These are phyloP conservation scores for Aspergillus sparsus DNA, from an alignment of 495 filamentous ascomycete species.

Conservation along the genomic window DNA sequence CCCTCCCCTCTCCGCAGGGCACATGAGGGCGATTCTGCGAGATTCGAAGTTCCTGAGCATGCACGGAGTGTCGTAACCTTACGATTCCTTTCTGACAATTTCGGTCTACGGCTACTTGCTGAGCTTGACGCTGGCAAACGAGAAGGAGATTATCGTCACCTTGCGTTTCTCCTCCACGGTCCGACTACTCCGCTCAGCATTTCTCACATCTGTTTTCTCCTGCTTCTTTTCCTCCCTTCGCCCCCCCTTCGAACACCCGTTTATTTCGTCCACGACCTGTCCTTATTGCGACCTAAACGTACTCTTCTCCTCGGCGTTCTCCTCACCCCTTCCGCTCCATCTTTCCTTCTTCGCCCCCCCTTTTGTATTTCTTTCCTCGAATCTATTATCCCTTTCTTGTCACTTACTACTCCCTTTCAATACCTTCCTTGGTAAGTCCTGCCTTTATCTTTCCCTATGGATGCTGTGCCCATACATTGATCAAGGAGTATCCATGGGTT, in stretches of 20 bases:
- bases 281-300: slow-evolving; percentile 27
- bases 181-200: slow-evolving; percentile 30
- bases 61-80: slow-evolving; percentile 51
- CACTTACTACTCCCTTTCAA: slow-evolving; percentile 9
- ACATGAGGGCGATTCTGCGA: slow-evolving; percentile 48
- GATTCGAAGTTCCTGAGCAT: slow-evolving; percentile 51
- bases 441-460: neutral
- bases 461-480: neutral
- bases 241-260: slow-evolving; percentile 36
- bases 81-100: slow-evolving; percentile 35
- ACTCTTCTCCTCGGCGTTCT: slow-evolving; percentile 8
- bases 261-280: slow-evolving; percentile 42
- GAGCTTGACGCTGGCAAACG: slow-evolving; percentile 36
- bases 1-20: slow-evolving; percentile 33
- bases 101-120: slow-evolving; percentile 36
- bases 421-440: slow-evolving; percentile 16
- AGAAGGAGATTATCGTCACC: slow-evolving; percentile 40
- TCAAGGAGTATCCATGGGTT: neutral
- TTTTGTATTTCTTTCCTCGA: slow-evolving; percentile 4
- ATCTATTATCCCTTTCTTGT: slow-evolving; percentile 11
- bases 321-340: slow-evolving; percentile 6
- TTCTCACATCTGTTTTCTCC: slow-evolving; percentile 31
- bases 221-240: slow-evolving; percentile 33
- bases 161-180: slow-evolving; percentile 36
- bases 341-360: slow-evolving; percentile 7